These are phyloP conservation scores for Cercospora sp. DNA, from an alignment of 2,329 filamentous ascomycete genomes.

Conservation along the genomic window DNA sequence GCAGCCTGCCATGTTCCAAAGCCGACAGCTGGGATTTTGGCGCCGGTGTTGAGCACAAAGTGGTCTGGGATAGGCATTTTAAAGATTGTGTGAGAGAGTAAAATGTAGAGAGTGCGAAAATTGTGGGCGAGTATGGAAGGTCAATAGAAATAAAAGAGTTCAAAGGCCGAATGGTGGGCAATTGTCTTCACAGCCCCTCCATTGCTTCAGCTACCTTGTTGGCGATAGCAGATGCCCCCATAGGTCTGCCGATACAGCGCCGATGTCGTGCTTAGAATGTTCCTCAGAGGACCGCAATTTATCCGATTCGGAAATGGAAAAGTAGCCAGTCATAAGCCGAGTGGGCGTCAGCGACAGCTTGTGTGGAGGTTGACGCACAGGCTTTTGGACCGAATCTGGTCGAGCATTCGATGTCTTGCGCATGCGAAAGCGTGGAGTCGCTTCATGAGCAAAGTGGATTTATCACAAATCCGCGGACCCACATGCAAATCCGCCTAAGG, in stretches of 20 bases:
- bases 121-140: neutral
- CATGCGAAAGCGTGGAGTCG: neutral
- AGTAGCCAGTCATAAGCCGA: neutral
- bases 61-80: conserved; percentile 31
- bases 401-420: neutral
- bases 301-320: neutral
- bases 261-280: conserved; percentile 21
- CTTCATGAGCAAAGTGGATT: neutral
- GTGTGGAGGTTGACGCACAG: neutral
- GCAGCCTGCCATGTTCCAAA: conserved; percentile 44
- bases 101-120: neutral
- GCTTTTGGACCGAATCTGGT: neutral
- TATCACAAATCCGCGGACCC: neutral
- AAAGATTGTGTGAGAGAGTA: neutral
- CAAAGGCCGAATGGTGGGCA: neutral
- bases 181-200: conserved; percentile 4
- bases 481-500: neutral
- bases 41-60: conserved; percentile 42
- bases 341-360: neutral
- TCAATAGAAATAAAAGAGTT: neutral
- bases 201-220: conserved; percentile 20
- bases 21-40: conserved; percentile 42
- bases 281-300: neutral
- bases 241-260: conserved; percentile 16
- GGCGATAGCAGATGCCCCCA: conserved; percentile 1